These are phyloP conservation scores for Termitomyces sp. DNA, from an alignment of 768 basidiomycete genomes.

Conservation along the genomic window DNA sequence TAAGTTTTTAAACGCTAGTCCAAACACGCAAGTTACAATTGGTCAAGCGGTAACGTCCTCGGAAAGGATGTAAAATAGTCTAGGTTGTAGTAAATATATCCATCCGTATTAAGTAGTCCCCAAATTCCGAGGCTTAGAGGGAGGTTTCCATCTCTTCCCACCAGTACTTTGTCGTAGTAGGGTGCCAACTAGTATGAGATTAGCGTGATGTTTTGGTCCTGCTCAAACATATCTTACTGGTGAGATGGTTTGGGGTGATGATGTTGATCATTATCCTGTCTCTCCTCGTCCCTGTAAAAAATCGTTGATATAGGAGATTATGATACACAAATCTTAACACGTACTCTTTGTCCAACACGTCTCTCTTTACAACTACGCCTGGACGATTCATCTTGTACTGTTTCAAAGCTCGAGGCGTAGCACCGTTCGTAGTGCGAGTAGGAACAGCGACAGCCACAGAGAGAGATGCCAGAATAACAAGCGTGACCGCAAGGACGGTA, in stretches of 20 bases:
- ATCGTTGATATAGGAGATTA: not conserved
- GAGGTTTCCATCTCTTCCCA: not conserved
- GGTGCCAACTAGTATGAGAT: not conserved
- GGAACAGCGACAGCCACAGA: constrained; percentile 1
- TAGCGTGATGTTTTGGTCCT: not conserved
- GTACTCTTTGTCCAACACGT: not conserved
- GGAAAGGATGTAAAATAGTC: constrained; percentile 2
- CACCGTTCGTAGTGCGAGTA: not conserved
- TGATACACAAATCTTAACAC: not conserved
- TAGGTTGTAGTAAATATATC: constrained; percentile 1
- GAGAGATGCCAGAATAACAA: constrained; percentile 3
- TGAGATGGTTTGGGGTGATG: constrained; percentile 6
- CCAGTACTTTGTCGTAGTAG: not conserved
- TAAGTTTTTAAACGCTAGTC: constrained; percentile 3
- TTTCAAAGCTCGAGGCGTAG: constrained; percentile 7
- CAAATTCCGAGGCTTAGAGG: constrained; percentile 4
- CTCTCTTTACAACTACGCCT: not conserved
- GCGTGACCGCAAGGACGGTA: not conserved
- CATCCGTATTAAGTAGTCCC: not conserved
- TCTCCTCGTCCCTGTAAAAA: not conserved
- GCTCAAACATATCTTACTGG: not conserved
- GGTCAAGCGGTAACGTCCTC: constrained; percentile 1
- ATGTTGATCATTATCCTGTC: not conserved
- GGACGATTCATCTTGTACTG: constrained; percentile 14
- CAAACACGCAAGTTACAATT: not conserved